phyloP scores from a whole-genome alignment of 345 rosid species.

The Firmiana major region DNA sequence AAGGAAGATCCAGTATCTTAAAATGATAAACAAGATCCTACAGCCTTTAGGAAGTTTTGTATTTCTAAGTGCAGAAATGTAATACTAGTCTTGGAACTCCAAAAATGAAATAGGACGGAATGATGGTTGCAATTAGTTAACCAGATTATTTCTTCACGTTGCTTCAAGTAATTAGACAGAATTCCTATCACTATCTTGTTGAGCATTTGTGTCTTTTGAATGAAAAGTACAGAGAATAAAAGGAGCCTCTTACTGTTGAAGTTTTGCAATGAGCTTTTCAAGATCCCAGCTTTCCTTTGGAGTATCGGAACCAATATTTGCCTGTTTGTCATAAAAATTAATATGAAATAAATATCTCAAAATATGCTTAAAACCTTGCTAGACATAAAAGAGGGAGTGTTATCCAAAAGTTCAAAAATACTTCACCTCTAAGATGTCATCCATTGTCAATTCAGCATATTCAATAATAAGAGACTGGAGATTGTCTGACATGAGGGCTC shows the following conservation, averaged over 20 bases:
- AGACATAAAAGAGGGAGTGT: background rate
- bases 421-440: constrained; percentile 87
- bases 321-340: constrained; percentile 37
- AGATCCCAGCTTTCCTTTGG: constrained; percentile 84
- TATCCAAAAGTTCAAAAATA: constrained; percentile 1
- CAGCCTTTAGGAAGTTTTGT: background rate
- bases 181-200: background rate
- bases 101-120: background rate
- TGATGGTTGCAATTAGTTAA: background rate
- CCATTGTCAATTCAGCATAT: constrained; percentile 97
- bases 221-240: background rate
- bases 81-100: background rate
- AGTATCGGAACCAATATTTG: constrained; percentile 74
- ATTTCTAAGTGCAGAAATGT: background rate
- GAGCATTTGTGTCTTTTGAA: background rate
- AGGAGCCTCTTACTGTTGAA: constrained; percentile 69
- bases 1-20: background rate
- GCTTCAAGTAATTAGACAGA: background rate
- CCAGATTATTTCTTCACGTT: background rate
- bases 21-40: constrained; percentile 5
- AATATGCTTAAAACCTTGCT: background rate
- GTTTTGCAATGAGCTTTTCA: constrained; percentile 84
- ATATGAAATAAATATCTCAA: background rate
- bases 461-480: constrained; percentile 85
- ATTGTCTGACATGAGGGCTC: constrained; percentile 80